Base-by-base conservation (phyloP, 108 stramenopile genomes). In the Cyclotella baltica region DNA sequence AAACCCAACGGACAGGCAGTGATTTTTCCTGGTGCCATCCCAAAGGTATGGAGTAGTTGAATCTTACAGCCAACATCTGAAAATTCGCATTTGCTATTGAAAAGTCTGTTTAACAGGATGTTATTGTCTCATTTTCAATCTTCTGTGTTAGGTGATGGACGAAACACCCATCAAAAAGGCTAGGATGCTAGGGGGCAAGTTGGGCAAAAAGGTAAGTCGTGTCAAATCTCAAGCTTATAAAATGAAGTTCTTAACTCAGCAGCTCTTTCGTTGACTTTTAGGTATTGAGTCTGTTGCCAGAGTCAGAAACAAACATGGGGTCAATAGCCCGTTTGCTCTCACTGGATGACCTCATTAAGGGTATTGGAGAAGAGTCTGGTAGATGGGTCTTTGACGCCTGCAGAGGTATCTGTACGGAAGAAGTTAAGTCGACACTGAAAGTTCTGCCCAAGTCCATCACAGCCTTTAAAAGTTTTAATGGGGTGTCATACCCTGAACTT, bases 1-100 rank as follows among this genome's bases (percentile, higher is more conserved):
- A 96, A 96, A 76, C 92, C 94, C 4, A 88, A 96, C 72, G 94
- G 94, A 34, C 94, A 96, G 81, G 92, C 94, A n/a, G 79, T 96
- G 0, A 75, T 89, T 52, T 81, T 78, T 64, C 90, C 91, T 4
- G 48, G 71, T 20, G 52, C 80, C 43, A 88, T 96, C 53, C 55
- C 75, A 4, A 56, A 83, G 19, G 71, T 72, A 31, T 46, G 38
- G 38, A 40, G 3, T n/a, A n/a, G 11, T 6, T 56, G 53, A 6
- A 56, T 56, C 19, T n/a, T 22, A n/a, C n/a, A n/a, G 53, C 20
- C 53, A 6, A n/a, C 6, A 46, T 10, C 43, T 46, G 9, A 46
- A 13, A 10, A 46, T 46, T 46, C 43, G 15, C 11, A 46, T 46
- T 46, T 46, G 11, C 43, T 46, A 15, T 46, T 13, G 43, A 10